phyloP scores from a whole-genome alignment of 2,329 filamentous ascomycete genomes.

The Microsporum audouinii region DNA sequence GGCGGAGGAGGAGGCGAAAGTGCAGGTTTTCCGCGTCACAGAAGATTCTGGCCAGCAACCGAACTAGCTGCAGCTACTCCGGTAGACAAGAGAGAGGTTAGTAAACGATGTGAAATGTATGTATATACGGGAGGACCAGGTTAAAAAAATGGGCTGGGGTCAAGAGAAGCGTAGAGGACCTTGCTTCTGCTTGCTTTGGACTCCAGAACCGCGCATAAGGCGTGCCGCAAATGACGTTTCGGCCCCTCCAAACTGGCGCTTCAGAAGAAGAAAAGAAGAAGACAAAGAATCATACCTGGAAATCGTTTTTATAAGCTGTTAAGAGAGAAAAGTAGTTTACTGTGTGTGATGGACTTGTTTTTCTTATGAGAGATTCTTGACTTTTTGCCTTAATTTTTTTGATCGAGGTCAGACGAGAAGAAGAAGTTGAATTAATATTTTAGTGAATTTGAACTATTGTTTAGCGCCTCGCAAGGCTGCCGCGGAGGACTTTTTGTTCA shows the following conservation, averaged over 20 bases:
- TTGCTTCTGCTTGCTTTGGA: not conserved
- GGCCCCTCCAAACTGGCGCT: not conserved
- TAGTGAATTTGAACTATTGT: not conserved
- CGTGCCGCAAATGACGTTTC: slow-evolving; percentile 3
- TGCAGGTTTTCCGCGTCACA: not conserved
- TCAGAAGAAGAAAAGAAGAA: not conserved
- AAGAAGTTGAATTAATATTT: not conserved
- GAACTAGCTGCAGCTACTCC: not conserved
- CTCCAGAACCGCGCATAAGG: slow-evolving; percentile 1
- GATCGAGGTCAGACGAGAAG: not conserved
- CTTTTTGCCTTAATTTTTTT: not conserved
- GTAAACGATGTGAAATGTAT: not conserved
- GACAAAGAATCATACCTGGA: not conserved
- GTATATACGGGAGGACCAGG: not conserved
- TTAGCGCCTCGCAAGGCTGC: not conserved
- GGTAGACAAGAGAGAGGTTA: too few relatives aligned
- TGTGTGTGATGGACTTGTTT: not conserved
- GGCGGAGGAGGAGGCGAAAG: not conserved
- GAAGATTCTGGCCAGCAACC: not conserved
- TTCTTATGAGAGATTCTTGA: not conserved
- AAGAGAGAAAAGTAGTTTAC: not conserved
- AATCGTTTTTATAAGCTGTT: not conserved
- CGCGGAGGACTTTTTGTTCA: too few relatives aligned
- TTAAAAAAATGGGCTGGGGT: not conserved
- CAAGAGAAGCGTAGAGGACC: not conserved